These are phyloP conservation scores for Fusarium buharicum DNA, from an alignment of 2,329 filamentous ascomycete species.

Conservation along the genomic window DNA sequence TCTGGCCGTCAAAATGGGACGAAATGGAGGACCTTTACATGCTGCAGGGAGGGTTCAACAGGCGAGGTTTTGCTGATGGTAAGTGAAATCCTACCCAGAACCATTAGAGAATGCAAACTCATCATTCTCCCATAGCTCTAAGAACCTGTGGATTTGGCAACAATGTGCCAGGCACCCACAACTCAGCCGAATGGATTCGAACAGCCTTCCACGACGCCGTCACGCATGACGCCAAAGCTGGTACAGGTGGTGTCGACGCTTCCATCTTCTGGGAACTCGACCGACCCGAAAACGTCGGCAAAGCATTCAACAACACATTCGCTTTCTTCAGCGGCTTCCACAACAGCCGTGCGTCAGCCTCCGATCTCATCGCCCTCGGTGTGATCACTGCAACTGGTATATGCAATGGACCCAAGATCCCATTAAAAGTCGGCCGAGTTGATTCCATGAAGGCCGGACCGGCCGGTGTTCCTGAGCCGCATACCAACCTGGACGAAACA, in stretches of 20 bases:
- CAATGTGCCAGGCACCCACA: constrained; percentile 29
- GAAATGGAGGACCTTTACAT: constrained; percentile 32
- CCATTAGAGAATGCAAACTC: no score
- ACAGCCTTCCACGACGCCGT: constrained; percentile 44
- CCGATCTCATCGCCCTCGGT: constrained; percentile 50
- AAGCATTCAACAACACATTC: constrained; percentile 43
- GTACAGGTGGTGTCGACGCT: constrained; percentile 42
- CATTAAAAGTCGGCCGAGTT: constrained; percentile 47
- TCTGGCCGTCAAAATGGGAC: constrained; percentile 37
- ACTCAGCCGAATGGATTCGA: constrained; percentile 45
- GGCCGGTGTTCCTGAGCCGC: constrained; percentile 48
- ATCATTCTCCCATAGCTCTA: constrained; percentile 31
- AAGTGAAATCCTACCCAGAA: not conserved
- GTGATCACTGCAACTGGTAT: constrained; percentile 53
- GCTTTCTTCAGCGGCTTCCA: constrained; percentile 48
- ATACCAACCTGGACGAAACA: constrained; percentile 43
- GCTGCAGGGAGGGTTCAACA: constrained; percentile 15
- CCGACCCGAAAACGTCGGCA: constrained; percentile 37
- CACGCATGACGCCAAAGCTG: constrained; percentile 33
- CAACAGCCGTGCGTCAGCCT: constrained; percentile 16
- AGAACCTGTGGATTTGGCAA: constrained; percentile 63
- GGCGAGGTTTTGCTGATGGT: constrained; percentile 19
- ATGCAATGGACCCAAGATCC: constrained; percentile 47
- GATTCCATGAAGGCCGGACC: constrained; percentile 48
- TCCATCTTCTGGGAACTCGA: constrained; percentile 43